A percentile compares a stretch with the other conserved stretches of the same genome.
phyloP scores from a whole-genome alignment of 1,139 yeast genomes.

The Diutina neorugosa region DNA sequence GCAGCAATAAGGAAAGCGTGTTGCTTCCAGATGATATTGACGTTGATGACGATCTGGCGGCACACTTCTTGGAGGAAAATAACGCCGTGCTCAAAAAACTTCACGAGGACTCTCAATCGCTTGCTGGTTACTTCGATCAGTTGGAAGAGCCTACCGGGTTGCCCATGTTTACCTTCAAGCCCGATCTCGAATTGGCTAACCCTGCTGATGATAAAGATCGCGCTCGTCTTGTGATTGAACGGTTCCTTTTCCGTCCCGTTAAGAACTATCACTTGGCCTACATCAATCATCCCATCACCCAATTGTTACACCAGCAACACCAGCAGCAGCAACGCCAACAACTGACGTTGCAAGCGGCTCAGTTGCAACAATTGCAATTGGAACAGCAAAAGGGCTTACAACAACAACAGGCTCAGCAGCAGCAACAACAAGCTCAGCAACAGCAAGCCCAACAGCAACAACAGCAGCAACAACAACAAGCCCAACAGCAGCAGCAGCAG shows the following conservation, averaged over 20 bases:
- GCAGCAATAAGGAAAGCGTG: constrained; percentile 13
- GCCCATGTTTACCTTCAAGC: constrained; percentile 26
- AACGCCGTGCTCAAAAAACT: constrained; percentile 22
- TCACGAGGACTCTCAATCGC: constrained; percentile 19
- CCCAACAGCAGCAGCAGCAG: constrained; percentile 12
- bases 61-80: constrained; percentile 25
- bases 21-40: constrained; percentile 28
- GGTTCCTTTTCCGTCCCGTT: constrained; percentile 28
- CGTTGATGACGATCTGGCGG: constrained; percentile 25
- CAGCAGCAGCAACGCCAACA: constrained; percentile 13
- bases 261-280: constrained; percentile 38
- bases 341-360: background rate
- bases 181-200: constrained; percentile 11
- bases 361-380: constrained; percentile 5
- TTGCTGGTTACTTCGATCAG: constrained; percentile 22
- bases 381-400: constrained; percentile 7
- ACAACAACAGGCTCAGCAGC: constrained; percentile 12
- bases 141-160: constrained; percentile 13
- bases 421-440: constrained; percentile 12
- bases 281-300: constrained; percentile 33
- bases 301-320: constrained; percentile 18
- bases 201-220: constrained; percentile 26
- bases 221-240: constrained; percentile 32
- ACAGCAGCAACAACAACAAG: constrained; percentile 7
- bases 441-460: constrained; percentile 10